Percentiles rank a stretch among this genome's conserved stretches.
Evolutionary conservation across 2,329 filamentous ascomycete genomes (phyloP).

Genomic region (Aureobasidium sp.): DNA sequence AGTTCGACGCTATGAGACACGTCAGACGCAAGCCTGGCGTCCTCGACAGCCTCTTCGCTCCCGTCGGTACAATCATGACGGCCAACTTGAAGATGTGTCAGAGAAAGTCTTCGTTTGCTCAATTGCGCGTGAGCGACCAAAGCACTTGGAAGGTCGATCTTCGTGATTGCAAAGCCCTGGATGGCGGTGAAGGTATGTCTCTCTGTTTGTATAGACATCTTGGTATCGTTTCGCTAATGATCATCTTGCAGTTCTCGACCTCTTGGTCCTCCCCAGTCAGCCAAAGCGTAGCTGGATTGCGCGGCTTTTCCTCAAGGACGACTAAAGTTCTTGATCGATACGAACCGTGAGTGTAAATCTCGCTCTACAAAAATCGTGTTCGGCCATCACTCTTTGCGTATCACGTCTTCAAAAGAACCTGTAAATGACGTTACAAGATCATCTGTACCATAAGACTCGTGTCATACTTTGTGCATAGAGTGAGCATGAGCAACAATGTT

Average conservation of each 20-base stretch:
- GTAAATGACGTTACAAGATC: too few relatives aligned
- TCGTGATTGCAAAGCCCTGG: conserved; percentile 1
- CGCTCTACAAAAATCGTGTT: too few relatives aligned
- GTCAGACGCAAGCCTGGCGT: conserved; percentile 2
- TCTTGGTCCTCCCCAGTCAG: not conserved
- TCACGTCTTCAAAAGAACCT: too few relatives aligned
- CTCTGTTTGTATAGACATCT: not conserved
- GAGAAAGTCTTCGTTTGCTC: conserved; percentile 7
- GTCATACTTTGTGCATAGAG: too few relatives aligned
- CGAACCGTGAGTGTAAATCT: too few relatives aligned
- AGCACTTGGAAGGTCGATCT: not conserved
- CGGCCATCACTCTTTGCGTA: too few relatives aligned
- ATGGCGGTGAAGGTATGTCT: conserved; percentile 1
- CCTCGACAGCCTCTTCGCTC: not conserved
- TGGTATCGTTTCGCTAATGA: not conserved
- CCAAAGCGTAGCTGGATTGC: not conserved
- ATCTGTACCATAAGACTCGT: too few relatives aligned
- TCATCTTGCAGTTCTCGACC: not conserved
- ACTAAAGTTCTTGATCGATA: not conserved
- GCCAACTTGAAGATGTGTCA: conserved; percentile 8
- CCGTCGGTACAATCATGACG: not conserved
- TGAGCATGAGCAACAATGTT: too few relatives aligned
- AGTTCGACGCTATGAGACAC: not conserved
- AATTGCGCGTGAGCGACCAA: not conserved
- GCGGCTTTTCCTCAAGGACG: not conserved